A percentile compares a stretch with the other conserved stretches of the same genome.
Conservation (phyloP, 2,329 filamentous ascomycete species). For the Colletotrichum lupini region DNA sequence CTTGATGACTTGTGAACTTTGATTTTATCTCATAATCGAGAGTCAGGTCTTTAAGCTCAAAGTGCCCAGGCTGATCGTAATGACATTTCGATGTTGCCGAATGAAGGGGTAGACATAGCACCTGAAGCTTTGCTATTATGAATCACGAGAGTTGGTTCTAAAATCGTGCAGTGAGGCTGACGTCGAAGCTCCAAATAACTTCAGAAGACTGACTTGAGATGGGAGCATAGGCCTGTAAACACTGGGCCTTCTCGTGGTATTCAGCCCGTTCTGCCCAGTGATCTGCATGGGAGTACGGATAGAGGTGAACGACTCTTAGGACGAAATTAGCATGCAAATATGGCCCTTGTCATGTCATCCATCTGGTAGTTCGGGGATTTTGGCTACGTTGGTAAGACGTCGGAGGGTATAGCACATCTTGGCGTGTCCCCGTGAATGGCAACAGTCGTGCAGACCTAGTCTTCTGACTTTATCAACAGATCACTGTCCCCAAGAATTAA, state of each 20-base stretch:
- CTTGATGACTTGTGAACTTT: not conserved
- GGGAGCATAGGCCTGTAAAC: not conserved
- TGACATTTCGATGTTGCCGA: not conserved
- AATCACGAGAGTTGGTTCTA: not conserved
- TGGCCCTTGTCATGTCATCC: not conserved
- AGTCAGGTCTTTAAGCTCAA: not conserved
- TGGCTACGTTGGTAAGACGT: not conserved
- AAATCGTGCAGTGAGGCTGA: not conserved
- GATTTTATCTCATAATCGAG: not conserved
- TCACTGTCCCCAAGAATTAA: not conserved
- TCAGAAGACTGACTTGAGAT: not conserved
- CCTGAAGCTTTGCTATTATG: not conserved
- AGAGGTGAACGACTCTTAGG: not conserved
- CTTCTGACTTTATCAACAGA: not conserved
- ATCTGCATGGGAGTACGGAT: not conserved
- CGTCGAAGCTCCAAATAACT: not conserved
- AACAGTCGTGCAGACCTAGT: not conserved
- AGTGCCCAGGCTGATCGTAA: not conserved
- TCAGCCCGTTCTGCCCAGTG: not conserved
- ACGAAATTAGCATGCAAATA: not conserved
- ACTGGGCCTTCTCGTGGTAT: not conserved
- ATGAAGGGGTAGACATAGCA: not conserved
- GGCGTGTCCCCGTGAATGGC: not conserved
- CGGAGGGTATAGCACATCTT: not conserved
- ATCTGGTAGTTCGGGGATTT: not conserved